A percentile compares a stretch with the other conserved stretches of the same genome.
Evolutionary conservation across 1,284 basidiomycete species (phyloP).

Genomic region (Mycena citricolor): DNA sequence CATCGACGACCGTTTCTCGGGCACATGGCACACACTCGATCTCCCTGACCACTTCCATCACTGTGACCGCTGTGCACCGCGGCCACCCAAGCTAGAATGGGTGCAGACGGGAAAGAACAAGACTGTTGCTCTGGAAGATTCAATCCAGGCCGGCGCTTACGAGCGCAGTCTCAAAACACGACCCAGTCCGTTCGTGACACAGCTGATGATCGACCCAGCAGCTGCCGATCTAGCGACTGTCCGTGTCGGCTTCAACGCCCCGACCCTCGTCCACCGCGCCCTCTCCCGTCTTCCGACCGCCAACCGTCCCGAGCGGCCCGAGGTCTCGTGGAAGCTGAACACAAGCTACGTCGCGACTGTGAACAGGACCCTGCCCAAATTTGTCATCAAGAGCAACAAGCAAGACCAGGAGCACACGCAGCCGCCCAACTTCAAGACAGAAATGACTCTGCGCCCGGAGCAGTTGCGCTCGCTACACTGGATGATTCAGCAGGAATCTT

Average conservation of each 20-base stretch:
- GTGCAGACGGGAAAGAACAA: slow-evolving; percentile 56
- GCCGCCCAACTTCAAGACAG: slow-evolving; percentile 79
- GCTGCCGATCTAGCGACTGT: slow-evolving; percentile 65
- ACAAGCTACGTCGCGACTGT: slow-evolving; percentile 72
- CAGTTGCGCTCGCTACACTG: slow-evolving; percentile 89
- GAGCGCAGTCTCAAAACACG: slow-evolving; percentile 86
- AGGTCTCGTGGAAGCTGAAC: slow-evolving; percentile 79
- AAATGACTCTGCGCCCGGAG: slow-evolving; percentile 74
- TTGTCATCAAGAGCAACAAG: slow-evolving; percentile 78
- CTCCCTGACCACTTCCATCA: slow-evolving; percentile 40
- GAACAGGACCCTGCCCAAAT: slow-evolving; percentile 61
- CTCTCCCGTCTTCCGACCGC: slow-evolving; percentile 73
- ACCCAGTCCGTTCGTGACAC: slow-evolving; percentile 85
- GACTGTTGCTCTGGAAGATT: slow-evolving; percentile 75
- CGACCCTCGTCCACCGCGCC: slow-evolving; percentile 87
- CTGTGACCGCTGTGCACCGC: slow-evolving; percentile 80
- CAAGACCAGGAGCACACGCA: slow-evolving; percentile 73
- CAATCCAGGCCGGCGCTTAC: slow-evolving; percentile 80
- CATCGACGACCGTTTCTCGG: slow-evolving; percentile 58
- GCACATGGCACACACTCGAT: slow-evolving; percentile 56
- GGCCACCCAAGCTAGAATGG: slow-evolving; percentile 77
- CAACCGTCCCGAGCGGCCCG: slow-evolving; percentile 50
- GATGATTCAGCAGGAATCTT: slow-evolving; percentile 86
- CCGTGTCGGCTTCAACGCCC: slow-evolving; percentile 85
- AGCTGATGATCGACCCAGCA: slow-evolving; percentile 79